Evolutionary conservation across 768 basidiomycete species (phyloP).

Genomic region (Russula lepida): DNA sequence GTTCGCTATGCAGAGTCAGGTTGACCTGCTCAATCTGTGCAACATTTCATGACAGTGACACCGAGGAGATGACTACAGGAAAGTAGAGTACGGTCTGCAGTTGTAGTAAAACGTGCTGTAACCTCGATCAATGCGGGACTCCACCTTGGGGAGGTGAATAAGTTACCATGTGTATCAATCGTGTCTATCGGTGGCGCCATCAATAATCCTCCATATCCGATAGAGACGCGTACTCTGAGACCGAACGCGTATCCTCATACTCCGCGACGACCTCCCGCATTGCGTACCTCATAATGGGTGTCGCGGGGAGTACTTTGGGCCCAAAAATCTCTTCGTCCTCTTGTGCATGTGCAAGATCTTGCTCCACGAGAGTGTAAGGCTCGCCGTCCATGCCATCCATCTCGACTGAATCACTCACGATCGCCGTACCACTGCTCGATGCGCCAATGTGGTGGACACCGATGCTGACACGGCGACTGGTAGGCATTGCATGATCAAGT

Average conservation of each 20-base stretch:
- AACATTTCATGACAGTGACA: neutral
- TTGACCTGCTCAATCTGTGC: neutral
- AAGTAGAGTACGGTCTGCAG: slow-evolving; percentile 1
- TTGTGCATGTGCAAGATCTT: slow-evolving; percentile 35
- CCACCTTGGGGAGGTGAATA: neutral
- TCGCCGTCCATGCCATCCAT: slow-evolving; percentile 33
- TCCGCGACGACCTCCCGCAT: slow-evolving; percentile 80
- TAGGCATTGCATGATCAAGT: slow-evolving; percentile 20
- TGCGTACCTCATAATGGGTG: slow-evolving; percentile 76
- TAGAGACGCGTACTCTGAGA: slow-evolving; percentile 73
- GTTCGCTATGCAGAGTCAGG: slow-evolving; percentile 75
- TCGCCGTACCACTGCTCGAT: slow-evolving; percentile 22
- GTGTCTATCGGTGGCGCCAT: neutral
- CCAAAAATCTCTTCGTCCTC: slow-evolving; percentile 52
- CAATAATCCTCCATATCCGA: slow-evolving; percentile 72
- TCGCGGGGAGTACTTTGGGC: slow-evolving; percentile 66
- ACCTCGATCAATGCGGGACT: neutral
- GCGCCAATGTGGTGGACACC: slow-evolving; percentile 20
- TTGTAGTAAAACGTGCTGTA: neutral
- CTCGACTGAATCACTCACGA: slow-evolving; percentile 23
- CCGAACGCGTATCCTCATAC: slow-evolving; percentile 66
- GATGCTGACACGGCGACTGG: slow-evolving; percentile 22
- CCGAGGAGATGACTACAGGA: neutral
- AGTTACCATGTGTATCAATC: slow-evolving; percentile 9
- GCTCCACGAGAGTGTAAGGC: slow-evolving; percentile 32